Evolutionary conservation across 2,329 filamentous ascomycete species (phyloP).

Genomic region (Pyrenophora graminea): DNA sequence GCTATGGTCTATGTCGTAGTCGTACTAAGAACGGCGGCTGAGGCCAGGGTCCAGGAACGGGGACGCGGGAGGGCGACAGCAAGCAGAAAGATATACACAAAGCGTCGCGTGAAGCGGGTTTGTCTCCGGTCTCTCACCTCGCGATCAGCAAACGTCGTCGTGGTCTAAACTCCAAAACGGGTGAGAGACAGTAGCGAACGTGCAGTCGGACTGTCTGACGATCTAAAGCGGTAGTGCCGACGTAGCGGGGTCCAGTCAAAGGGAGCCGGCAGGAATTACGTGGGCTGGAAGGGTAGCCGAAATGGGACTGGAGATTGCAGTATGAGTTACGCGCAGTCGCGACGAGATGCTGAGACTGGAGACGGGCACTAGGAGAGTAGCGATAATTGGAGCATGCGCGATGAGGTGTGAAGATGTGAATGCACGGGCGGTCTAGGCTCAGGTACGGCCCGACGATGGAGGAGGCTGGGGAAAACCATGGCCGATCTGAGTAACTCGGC

Average conservation of each 20-base stretch:
- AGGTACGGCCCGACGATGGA: slow-evolving; percentile 24
- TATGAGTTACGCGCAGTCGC: slow-evolving; percentile 7
- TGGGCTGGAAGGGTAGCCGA: background rate
- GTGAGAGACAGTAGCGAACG: slow-evolving; percentile 21
- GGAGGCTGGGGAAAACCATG: slow-evolving; percentile 32
- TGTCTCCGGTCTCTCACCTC: slow-evolving; percentile 13
- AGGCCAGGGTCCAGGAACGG: slow-evolving; percentile 5
- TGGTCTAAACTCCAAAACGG: slow-evolving; percentile 19
- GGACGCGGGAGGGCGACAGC: slow-evolving; percentile 3
- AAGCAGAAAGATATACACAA: slow-evolving; percentile 12
- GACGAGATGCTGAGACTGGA: slow-evolving; percentile 6
- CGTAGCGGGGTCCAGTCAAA: slow-evolving; percentile 26
- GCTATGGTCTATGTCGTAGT: slow-evolving; percentile 6
- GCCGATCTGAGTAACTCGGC: background rate
- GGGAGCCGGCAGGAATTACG: slow-evolving; percentile 5
- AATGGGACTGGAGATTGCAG: background rate
- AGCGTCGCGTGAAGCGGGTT: slow-evolving; percentile 12
- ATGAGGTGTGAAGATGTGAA: slow-evolving; percentile 22
- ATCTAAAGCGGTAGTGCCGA: slow-evolving; percentile 32
- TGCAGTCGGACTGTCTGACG: slow-evolving; percentile 18
- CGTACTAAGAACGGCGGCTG: slow-evolving; percentile 3
- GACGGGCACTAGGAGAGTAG: slow-evolving; percentile 8
- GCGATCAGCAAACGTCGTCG: slow-evolving; percentile 13
- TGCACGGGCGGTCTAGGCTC: slow-evolving; percentile 21
- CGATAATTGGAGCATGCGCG: slow-evolving; percentile 12